These are phyloP conservation scores for Porodaedalea pini DNA, from an alignment of 1,284 basidiomycete species.

Conservation along the genomic window DNA sequence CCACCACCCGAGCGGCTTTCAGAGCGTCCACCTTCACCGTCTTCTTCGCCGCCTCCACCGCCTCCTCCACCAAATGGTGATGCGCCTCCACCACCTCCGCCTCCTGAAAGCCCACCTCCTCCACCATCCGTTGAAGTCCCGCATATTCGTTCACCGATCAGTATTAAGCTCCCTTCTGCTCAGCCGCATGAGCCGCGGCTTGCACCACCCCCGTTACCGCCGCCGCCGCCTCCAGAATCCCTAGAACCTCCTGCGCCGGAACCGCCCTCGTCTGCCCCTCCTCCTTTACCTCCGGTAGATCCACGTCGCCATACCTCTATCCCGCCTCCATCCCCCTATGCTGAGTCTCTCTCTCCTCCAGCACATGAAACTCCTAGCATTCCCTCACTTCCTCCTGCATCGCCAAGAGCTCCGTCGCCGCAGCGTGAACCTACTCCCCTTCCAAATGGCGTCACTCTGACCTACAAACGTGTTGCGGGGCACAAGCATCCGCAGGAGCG, in stretches of 20 bases:
- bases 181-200: conserved; percentile 17
- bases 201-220: conserved; percentile 23
- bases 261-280: conserved; percentile 20
- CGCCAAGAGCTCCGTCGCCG: conserved; percentile 26
- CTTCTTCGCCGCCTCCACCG: conserved; percentile 17
- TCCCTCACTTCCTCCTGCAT: conserved; percentile 28
- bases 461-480: conserved; percentile 20
- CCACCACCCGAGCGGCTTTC: conserved; percentile 12
- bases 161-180: conserved; percentile 4
- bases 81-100: conserved; percentile 15
- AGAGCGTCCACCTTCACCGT: conserved; percentile 1
- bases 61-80: conserved; percentile 24
- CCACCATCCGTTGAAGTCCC: conserved; percentile 5
- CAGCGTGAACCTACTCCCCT: conserved; percentile 27
- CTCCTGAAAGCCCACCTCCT: conserved; percentile 16
- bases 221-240: conserved; percentile 26
- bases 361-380: conserved; percentile 24
- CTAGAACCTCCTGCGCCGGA: conserved; percentile 21
- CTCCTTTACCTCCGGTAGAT: conserved; percentile 30
- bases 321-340: conserved; percentile 23
- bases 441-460: conserved; percentile 20
- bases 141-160: conserved; percentile 5
- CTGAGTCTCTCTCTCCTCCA: conserved; percentile 26
- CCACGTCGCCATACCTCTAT: conserved; percentile 24
- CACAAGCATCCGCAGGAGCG: conserved; percentile 22